Evolutionary conservation across 495 filamentous ascomycete genomes (phyloP).

Genomic region (Neurospora sublineolata): DNA sequence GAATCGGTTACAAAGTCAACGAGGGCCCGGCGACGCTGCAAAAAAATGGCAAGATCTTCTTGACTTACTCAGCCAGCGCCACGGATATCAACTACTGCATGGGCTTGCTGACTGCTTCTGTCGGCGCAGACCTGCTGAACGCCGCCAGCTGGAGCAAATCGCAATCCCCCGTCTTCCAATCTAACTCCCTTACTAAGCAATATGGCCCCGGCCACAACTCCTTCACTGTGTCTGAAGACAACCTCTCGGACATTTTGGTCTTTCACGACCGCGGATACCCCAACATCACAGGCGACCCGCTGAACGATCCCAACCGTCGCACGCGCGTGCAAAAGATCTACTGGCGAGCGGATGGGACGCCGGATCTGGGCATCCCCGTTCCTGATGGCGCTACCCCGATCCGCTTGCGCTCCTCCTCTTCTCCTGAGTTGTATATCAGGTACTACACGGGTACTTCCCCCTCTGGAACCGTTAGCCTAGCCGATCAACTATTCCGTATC

Average conservation of each 20-base stretch:
- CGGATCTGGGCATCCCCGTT: conserved; percentile 32
- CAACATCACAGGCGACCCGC: conserved; percentile 20
- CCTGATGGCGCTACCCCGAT: conserved; percentile 15
- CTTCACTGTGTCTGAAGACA: conserved; percentile 40
- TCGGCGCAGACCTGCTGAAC: conserved; percentile 24
- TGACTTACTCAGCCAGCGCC: conserved; percentile 39
- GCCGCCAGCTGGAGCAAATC: conserved; percentile 34
- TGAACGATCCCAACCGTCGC: conserved; percentile 35
- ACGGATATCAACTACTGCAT: conserved; percentile 37
- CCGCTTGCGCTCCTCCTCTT: not conserved
- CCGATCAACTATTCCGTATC: conserved; percentile 12
- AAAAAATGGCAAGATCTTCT: conserved; percentile 30
- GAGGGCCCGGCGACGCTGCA: conserved; percentile 40
- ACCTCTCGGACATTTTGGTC: conserved; percentile 34
- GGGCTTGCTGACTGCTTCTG: conserved; percentile 36
- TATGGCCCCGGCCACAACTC: conserved; percentile 45
- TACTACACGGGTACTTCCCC: conserved; percentile 1
- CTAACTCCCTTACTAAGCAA: conserved; percentile 22
- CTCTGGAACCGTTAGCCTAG: not conserved
- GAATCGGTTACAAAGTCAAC: conserved; percentile 40
- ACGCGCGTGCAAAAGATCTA: conserved; percentile 37
- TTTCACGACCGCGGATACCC: conserved; percentile 38
- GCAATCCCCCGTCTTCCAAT: conserved; percentile 20
- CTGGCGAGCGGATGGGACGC: conserved; percentile 34
- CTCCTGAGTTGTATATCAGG: not conserved